Evolutionary conservation across 805 yeast species (phyloP).

Genomic region (Suhomyces pyralidae): DNA sequence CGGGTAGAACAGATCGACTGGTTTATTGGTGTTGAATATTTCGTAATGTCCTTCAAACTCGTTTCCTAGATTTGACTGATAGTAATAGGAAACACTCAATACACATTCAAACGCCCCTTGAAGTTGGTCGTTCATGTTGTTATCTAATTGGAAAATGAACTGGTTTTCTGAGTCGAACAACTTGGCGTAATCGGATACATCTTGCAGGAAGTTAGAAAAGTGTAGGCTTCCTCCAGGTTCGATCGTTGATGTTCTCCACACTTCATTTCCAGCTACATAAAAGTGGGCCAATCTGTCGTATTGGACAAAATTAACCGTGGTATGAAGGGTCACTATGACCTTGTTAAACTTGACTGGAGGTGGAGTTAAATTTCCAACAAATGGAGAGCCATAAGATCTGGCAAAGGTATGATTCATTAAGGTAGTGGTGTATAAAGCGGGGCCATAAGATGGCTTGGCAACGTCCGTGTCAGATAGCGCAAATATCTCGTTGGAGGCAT

Average conservation of each 20-base stretch:
- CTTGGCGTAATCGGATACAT: constrained; percentile 53
- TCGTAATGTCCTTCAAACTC: background rate
- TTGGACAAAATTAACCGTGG: constrained; percentile 56
- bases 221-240: constrained; percentile 50
- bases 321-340: constrained; percentile 52
- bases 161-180: constrained; percentile 47
- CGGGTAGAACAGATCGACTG: constrained; percentile 41
- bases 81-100: constrained; percentile 51
- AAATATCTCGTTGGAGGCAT: constrained; percentile 12
- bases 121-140: constrained; percentile 49
- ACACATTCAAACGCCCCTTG: constrained; percentile 60
- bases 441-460: constrained; percentile 14
- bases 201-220: constrained; percentile 55
- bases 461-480: constrained; percentile 16
- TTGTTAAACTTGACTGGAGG: constrained; percentile 40
- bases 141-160: constrained; percentile 62
- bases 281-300: constrained; percentile 66
- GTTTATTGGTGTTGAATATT: constrained; percentile 27
- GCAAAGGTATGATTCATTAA: constrained; percentile 52
- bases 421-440: constrained; percentile 39
- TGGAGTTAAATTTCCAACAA: constrained; percentile 35
- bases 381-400: constrained; percentile 60
- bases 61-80: constrained; percentile 11
- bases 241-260: constrained; percentile 84
- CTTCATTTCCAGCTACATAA: constrained; percentile 57